Conservation (phyloP, 495 filamentous ascomycete species). For the Aspergillus cavernicola region DNA sequence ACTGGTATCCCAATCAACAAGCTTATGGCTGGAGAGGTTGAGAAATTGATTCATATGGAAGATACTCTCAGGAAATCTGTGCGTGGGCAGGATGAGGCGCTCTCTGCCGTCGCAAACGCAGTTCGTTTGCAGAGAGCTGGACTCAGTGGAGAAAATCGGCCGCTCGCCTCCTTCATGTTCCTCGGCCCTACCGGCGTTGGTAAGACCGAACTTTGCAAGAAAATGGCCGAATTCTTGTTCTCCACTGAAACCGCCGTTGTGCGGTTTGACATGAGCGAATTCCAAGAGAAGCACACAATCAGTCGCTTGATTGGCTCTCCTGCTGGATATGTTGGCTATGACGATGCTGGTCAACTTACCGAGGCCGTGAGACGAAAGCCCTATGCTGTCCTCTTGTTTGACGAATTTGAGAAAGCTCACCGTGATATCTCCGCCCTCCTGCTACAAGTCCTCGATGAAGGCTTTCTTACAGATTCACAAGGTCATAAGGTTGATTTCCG, state of each 20-base stretch:
- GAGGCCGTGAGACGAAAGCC: slow-evolving; percentile 94
- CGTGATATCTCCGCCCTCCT: slow-evolving; percentile 92
- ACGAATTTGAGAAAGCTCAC: slow-evolving; percentile 98
- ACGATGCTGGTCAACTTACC: slow-evolving; percentile 93
- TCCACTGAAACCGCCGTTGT: slow-evolving; percentile 86
- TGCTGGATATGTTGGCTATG: slow-evolving; percentile 93
- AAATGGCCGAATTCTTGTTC: slow-evolving; percentile 88
- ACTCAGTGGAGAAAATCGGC: slow-evolving; percentile 84
- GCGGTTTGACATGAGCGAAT: slow-evolving; percentile 96
- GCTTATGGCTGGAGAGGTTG: slow-evolving; percentile 85
- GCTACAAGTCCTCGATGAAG: slow-evolving; percentile 93
- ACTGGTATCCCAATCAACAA: slow-evolving; percentile 92
- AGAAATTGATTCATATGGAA: slow-evolving; percentile 93
- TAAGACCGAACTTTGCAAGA: slow-evolving; percentile 97
- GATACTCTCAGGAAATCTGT: slow-evolving; percentile 80
- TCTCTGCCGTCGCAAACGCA: slow-evolving; percentile 86
- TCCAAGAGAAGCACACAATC: slow-evolving; percentile 95
- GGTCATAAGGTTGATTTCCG: slow-evolving; percentile 95
- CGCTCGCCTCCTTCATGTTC: slow-evolving; percentile 95
- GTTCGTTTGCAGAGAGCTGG: slow-evolving; percentile 93
- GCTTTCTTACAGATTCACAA: slow-evolving; percentile 91
- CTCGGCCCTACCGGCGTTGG: slow-evolving; percentile 94
- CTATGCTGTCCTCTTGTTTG: slow-evolving; percentile 90
- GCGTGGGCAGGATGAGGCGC: slow-evolving; percentile 89
- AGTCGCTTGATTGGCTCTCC: slow-evolving; percentile 89